Percentiles rank a stretch among this genome's conserved stretches.
phyloP scores from a whole-genome alignment of 2,329 filamentous ascomycete genomes.

The Fusarium subtropicale region DNA sequence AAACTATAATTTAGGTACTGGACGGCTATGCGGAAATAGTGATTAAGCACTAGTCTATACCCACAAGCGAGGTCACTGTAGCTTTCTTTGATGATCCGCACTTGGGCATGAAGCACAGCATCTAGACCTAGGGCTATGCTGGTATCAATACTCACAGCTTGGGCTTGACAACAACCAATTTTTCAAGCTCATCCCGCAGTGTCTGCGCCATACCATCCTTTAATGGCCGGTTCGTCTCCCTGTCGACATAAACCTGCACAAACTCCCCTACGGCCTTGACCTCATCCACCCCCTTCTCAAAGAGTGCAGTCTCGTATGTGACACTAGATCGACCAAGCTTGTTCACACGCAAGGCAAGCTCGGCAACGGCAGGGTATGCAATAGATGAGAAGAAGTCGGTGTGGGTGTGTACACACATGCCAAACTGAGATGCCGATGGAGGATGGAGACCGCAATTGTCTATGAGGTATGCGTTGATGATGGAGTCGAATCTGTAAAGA shows the following conservation, averaged over 20 bases:
- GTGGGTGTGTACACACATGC: conserved; percentile 85
- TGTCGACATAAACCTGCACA: conserved; percentile 88
- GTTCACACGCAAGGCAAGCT: conserved; percentile 84
- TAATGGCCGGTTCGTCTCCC: conserved; percentile 75
- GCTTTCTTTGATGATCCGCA: neutral
- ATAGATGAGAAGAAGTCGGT: conserved; percentile 88
- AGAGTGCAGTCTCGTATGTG: conserved; percentile 89
- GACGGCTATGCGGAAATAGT: neutral
- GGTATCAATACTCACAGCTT: conserved; percentile 23
- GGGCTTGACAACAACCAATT: conserved; percentile 57
- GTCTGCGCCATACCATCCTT: conserved; percentile 70
- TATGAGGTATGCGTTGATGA: conserved; percentile 90
- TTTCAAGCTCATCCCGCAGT: conserved; percentile 70
- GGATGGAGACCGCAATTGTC: conserved; percentile 80
- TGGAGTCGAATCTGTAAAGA: conserved; percentile 77
- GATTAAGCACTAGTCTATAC: neutral
- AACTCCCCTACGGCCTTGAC: conserved; percentile 87
- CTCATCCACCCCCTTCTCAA: conserved; percentile 76
- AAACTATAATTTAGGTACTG: neutral
- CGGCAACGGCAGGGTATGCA: conserved; percentile 83
- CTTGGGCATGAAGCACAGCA: neutral
- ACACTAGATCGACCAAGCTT: conserved; percentile 89
- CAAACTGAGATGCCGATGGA: conserved; percentile 76
- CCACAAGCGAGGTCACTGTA: conserved; percentile 2
- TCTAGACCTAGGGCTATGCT: neutral